Conservation (phyloP, 768 basidiomycete genomes). For the Amanita muscaria region DNA sequence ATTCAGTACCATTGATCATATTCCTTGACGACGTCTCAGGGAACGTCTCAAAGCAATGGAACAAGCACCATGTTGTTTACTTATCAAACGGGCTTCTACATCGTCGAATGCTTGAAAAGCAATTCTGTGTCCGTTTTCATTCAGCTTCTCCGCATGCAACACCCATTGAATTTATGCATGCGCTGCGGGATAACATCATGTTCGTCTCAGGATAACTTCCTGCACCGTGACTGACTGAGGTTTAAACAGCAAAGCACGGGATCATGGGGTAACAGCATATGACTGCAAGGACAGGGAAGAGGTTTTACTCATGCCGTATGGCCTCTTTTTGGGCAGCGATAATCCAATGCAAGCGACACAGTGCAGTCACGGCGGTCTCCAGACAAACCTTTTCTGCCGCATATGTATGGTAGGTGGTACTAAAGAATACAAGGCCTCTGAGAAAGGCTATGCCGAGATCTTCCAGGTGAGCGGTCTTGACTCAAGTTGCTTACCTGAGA, state of each 20-base stretch:
- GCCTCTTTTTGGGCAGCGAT: slow-evolving; percentile 30
- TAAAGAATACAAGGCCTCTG: slow-evolving; percentile 7
- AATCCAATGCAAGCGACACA: slow-evolving; percentile 41
- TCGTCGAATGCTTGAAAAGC: slow-evolving; percentile 21
- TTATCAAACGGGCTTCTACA: slow-evolving; percentile 24
- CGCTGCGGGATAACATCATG: too few relatives aligned
- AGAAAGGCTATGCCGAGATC: slow-evolving; percentile 16
- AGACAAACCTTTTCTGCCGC: slow-evolving; percentile 31
- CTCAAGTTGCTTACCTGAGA: not conserved
- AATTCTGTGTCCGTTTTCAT: slow-evolving; percentile 21
- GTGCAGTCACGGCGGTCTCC: slow-evolving; percentile 33
- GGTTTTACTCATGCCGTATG: slow-evolving; percentile 19
- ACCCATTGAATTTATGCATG: slow-evolving; percentile 25
- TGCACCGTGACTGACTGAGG: too few relatives aligned
- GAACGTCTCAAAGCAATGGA: slow-evolving; percentile 40
- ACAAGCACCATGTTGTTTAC: slow-evolving; percentile 32
- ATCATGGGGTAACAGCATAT: slow-evolving; percentile 30
- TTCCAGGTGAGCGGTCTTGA: slow-evolving; percentile 14
- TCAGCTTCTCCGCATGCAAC: slow-evolving; percentile 24
- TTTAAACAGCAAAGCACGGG: slow-evolving; percentile 20
- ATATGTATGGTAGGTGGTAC: slow-evolving; percentile 26
- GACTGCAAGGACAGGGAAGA: slow-evolving; percentile 21
- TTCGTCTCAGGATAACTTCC: too few relatives aligned
- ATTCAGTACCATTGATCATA: slow-evolving; percentile 26
- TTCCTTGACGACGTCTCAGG: slow-evolving; percentile 40